Base-by-base conservation (phyloP, 2,329 filamentous ascomycete species). In the Parascedosporium putredinis region DNA sequence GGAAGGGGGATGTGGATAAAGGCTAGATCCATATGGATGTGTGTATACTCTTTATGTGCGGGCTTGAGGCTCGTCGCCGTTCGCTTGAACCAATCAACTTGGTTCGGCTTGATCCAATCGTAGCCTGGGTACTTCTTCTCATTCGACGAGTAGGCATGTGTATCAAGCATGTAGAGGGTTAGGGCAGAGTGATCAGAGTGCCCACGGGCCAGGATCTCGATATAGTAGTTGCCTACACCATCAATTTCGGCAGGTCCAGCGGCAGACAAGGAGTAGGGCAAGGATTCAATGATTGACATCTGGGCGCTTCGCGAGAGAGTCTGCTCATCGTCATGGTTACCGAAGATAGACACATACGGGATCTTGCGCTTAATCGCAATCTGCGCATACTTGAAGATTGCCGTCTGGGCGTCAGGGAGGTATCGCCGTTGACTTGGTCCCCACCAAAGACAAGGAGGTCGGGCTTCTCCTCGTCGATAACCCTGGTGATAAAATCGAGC, bases 1-100 rank as follows among this genome's bases (percentile, higher is more conserved):
- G 93, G 90, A 3, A 98, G 71, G 0, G 93, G 93, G 50, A 98
- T 98, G 63, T 98, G 93, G 54, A 98, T 94, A 62, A 98, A 98
- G 0, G 93, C 88, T 64, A 97, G 79, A 62, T 98, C 86, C 78
- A 98, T 87, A 63, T 97, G 93, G 47, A 89, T 85, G 60, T 93
- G 87, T 0, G 86, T 88, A 66, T 96, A 98, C 58, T 88, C 82
- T 54, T 78, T 77, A 63, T 95, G 90, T 53, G 80, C 79, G 59
- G 83, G 81, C 67, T 88, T 88, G 44, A 96, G 69, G 10, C 79
- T 69, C 51, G 83, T 73, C 1, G 87, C 83, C 1, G 87, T 95
- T 55, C 79, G 76, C 56, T 81, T 83, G 72, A 98, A 98, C 93
- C 93, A 98, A 50, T 87, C 81, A 52, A 96, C 95, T 66, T 98